Conservation (phyloP, 2,329 filamentous ascomycete species). For the Colletotrichum sp. region DNA sequence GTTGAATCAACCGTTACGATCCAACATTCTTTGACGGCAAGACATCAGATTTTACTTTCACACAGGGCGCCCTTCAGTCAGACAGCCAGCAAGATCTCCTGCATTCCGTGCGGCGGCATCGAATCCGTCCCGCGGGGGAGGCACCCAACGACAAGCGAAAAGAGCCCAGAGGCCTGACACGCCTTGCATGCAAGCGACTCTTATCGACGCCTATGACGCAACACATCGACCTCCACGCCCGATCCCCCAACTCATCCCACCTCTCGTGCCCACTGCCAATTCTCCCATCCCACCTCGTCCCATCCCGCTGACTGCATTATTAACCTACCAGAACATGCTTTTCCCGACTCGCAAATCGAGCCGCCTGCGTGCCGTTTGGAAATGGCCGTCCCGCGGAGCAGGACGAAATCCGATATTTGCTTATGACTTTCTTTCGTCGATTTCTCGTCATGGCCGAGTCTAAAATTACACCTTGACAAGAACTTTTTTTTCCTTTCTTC, state of each 20-base stretch:
- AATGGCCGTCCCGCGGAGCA: neutral
- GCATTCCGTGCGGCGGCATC: neutral
- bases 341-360: neutral
- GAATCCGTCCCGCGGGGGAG: conserved; percentile 2
- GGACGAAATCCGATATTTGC: neutral
- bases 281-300: neutral
- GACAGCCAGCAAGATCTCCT: neutral
- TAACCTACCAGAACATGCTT: neutral
- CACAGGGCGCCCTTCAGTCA: neutral
- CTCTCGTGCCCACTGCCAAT: neutral
- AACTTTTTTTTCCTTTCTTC: neutral
- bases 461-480: neutral
- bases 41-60: neutral
- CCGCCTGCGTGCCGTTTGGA: neutral
- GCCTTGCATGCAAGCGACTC: conserved; percentile 18
- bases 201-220: conserved; percentile 22
- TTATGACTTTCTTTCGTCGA: neutral
- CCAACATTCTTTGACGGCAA: neutral
- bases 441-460: neutral
- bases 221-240: neutral
- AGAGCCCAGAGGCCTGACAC: neutral
- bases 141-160: neutral
- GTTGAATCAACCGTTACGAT: conserved; percentile 7
- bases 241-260: conserved; percentile 9
- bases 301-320: neutral